Base-by-base conservation (phyloP, 768 basidiomycete species). In the Mycena olivaceomarginata region DNA sequence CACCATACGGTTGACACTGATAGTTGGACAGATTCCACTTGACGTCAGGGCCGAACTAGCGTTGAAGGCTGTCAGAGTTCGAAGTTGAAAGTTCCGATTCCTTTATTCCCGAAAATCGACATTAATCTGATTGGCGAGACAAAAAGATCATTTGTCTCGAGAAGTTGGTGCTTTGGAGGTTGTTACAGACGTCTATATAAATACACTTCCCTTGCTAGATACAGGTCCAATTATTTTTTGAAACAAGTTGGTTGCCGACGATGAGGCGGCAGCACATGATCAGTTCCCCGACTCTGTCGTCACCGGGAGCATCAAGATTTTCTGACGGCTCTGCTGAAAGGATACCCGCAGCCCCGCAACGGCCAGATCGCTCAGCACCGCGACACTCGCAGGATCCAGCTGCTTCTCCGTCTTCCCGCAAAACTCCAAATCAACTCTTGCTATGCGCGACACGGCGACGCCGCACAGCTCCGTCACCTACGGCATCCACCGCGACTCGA, bases 401-500 rank as follows among this genome's bases (percentile, higher is more conserved):
- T 7, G 22, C 53, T 7, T 46, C 10, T 65, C 53, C 20, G 25
- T 70, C 18, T 22, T 71, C 25, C 78, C 78, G 40, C 63, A 63
- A 6, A 79, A 71, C 16, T 67, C 45, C 59, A 79, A 53, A 59
- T 76, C 69, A 2, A 74, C 41, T 22, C 53, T 57, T 2, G 51
- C 41, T 64, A 79, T n/a, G 37, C 75, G 78, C 25, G 68, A 10
- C 5, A 76, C 72, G 18, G 22, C 57, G 22, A 79, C 65, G 0
- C 78, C 78, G 13, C 71, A 74, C 31, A 79, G 13, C 41, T 73
- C 78, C 5, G 60, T 67, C n/a, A 60, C 63, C 74, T 72, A 74
- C 4, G 67, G 67, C 40, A 70, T 59, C 78, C 78, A 79, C 41
- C 78, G 45, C 9, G 75, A 76, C 39, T 69, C 72, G n/a, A 79